Evolutionary conservation across 2,329 filamentous ascomycete species (phyloP), one percentile per base, ranked within the genome.

Genomic region (Cytospora mali): DNA sequence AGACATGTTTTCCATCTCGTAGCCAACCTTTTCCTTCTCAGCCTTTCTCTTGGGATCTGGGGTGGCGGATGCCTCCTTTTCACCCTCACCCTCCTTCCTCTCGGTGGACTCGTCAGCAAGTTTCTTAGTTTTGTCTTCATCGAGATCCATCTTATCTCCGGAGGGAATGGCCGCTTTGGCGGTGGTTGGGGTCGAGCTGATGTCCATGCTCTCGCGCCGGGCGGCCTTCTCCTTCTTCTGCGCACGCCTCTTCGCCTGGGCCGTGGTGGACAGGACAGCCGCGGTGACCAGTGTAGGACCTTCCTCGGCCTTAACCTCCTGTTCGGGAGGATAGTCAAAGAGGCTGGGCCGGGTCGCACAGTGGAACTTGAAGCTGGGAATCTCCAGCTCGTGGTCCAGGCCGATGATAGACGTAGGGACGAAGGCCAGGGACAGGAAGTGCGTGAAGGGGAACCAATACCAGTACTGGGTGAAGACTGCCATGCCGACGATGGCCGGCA

Each of bases 361-460:
- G 83, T 97, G 88, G 81, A 97, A 96, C 75, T 96, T 96, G 85
- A 97, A 93, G 73, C 88, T 89, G 23, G 96, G 93, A 60, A 97
- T 92, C 71, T 97, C 92, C 16, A 99, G 84, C 72, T 97, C 92
- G 72, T 96, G 90, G 73, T 99, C 93, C 28, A 99, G 87, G 64
- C 91, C 94, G 70, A 98, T 97, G 72, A 99, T 91, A 1, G 95
- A 91, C 1, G 96, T 99, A 1, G 95, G 95, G n/a, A 92, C 93
- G 78, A 99, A 98, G 71, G 92, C 93, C 66, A 99, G 83, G 0
- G 94, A 96, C 62, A 99, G 77, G 86, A 99, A 99, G 78, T 99
- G 95, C 31, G 95, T 96, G 71, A 98, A 90, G 64, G 95, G 95
- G 86, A 99, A 99, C 95, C 95, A 99, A 81, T 99, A 99, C 95